Conservation (phyloP, 176 grass and related monocot species). For the Cymbopogon citratus region DNA sequence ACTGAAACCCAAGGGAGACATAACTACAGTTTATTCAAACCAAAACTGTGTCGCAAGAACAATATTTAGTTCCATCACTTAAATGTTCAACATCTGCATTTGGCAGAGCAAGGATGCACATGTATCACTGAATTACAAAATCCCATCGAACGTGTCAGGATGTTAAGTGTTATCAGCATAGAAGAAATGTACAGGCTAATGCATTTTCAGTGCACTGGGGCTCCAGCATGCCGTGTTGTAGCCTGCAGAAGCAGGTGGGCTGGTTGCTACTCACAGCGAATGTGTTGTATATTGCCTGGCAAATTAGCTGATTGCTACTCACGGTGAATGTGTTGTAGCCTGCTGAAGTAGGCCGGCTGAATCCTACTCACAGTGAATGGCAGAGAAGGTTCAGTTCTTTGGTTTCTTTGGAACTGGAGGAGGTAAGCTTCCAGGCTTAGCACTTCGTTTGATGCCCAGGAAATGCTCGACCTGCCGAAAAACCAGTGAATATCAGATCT, state of each 20-base stretch:
- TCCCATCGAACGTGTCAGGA: not conserved
- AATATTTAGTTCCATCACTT: not conserved
- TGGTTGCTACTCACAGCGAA: not conserved
- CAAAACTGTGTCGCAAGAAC: not conserved
- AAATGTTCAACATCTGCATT: not conserved
- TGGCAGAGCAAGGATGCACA: not conserved
- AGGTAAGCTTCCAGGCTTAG: conserved; percentile 42
- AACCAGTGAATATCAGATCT: not conserved
- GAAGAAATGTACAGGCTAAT: not conserved
- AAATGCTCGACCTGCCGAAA: conserved; percentile 63
- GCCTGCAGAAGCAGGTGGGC: not conserved
- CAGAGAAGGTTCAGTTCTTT: conserved; percentile 52
- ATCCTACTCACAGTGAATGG: conserved; percentile 15
- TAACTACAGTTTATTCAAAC: not conserved
- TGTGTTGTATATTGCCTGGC: not conserved
- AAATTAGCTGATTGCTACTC: conserved; percentile 10
- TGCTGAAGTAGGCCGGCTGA: conserved; percentile 7
- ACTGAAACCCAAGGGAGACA: not conserved
- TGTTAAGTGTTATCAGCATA: not conserved
- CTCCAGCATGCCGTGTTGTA: not conserved
- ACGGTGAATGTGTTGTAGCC: not conserved
- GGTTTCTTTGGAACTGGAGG: conserved; percentile 59
- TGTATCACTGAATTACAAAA: conserved; percentile 12
- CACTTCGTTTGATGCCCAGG: conserved; percentile 66
- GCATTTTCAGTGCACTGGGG: not conserved